These are phyloP conservation scores for Tuber indicum DNA, from an alignment of 495 filamentous ascomycete species.

Conservation along the genomic window DNA sequence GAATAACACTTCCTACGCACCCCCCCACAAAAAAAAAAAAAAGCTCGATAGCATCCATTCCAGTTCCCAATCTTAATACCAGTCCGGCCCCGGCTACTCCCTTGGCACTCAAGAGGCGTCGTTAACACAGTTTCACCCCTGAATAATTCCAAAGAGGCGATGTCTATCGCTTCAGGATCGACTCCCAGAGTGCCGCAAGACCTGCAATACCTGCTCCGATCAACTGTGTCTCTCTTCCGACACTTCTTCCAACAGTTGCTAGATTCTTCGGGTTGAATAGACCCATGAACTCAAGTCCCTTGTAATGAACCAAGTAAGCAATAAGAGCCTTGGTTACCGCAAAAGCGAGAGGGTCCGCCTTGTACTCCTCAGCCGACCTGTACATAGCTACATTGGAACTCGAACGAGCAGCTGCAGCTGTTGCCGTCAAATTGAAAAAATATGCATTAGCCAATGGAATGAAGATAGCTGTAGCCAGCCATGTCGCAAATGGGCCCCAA, in stretches of 20 bases:
- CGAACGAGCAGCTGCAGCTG: constrained; percentile 38
- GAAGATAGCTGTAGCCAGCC: constrained; percentile 63
- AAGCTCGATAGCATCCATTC: constrained; percentile 17
- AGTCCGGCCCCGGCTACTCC: background rate
- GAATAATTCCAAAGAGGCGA: background rate
- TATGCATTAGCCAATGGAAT: constrained; percentile 68
- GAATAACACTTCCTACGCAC: background rate
- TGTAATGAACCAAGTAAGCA: constrained; percentile 69
- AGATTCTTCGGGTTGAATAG: constrained; percentile 55
- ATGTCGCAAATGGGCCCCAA: constrained; percentile 75
- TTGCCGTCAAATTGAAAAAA: constrained; percentile 73
- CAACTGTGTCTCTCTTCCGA: constrained; percentile 37
- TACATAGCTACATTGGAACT: constrained; percentile 20
- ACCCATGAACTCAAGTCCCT: constrained; percentile 60
- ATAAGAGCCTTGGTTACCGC: constrained; percentile 77
- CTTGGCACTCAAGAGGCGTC: background rate
- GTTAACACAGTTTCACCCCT: background rate
- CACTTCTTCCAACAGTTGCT: constrained; percentile 27
- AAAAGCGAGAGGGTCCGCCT: constrained; percentile 78
- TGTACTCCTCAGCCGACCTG: constrained; percentile 45
- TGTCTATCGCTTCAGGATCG: constrained; percentile 34
- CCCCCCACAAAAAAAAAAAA: constrained; percentile 8
- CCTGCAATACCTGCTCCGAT: constrained; percentile 37
- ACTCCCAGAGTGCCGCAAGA: constrained; percentile 39
- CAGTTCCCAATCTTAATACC: background rate